Evolutionary conservation across 129 eudicot genomes (phyloP).

Genomic region (Kitagawia praeruptora): DNA sequence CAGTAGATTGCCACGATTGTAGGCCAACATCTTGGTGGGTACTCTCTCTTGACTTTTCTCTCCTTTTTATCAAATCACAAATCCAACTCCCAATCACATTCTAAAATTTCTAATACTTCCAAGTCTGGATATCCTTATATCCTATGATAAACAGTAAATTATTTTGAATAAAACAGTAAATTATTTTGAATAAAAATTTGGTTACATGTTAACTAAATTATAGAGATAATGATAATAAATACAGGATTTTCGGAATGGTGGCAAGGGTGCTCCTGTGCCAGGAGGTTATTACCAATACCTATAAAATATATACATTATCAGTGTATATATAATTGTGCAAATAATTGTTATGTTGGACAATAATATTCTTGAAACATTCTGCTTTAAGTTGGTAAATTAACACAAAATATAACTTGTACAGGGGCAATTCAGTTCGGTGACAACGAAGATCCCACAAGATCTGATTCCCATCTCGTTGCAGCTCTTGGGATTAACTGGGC

Average conservation of each 20-base stretch:
- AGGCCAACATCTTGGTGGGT: neutral
- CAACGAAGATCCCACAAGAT: conserved; percentile 27
- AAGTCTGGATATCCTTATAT: neutral
- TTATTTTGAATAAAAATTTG: neutral
- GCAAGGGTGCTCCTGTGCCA: too few species aligned
- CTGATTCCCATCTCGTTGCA: conserved; percentile 80
- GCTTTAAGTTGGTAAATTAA: neutral
- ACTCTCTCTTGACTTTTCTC: neutral
- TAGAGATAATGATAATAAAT: neutral
- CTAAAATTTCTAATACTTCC: neutral
- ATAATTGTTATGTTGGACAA: too few species aligned
- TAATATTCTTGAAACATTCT: neutral
- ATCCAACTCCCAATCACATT: neutral
- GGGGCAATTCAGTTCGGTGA: conserved; percentile 18
- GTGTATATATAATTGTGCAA: too few species aligned
- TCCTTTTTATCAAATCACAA: neutral
- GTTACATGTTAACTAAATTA: neutral
- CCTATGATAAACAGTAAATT: neutral
- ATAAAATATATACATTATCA: neutral
- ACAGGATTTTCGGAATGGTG: neutral
- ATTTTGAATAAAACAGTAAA: neutral
- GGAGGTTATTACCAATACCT: neutral
- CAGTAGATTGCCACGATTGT: too few species aligned
- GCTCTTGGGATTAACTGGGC: conserved; percentile 93
- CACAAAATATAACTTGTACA: conserved; percentile 12